Evolutionary conservation across 768 basidiomycete genomes (phyloP).

Genomic region (Lentinula raphanica): DNA sequence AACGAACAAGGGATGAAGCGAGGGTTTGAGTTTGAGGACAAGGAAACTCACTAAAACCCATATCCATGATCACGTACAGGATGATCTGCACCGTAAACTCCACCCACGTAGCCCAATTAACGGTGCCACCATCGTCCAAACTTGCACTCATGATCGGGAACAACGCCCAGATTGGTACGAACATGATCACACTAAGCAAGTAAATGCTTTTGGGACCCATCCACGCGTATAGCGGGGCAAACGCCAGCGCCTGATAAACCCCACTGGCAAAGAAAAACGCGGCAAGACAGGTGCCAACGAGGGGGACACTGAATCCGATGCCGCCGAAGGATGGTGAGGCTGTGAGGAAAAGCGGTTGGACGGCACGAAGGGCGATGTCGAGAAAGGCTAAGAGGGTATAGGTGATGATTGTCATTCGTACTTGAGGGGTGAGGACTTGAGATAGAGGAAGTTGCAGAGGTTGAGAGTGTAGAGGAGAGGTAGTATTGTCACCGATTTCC

Average conservation of each 20-base stretch:
- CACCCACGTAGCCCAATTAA: slow-evolving; percentile 22
- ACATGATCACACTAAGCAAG: slow-evolving; percentile 33
- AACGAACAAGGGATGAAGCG: background rate
- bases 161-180: slow-evolving; percentile 38
- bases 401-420: slow-evolving; percentile 1
- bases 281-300: slow-evolving; percentile 51
- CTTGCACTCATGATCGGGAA: slow-evolving; percentile 48
- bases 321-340: slow-evolving; percentile 54
- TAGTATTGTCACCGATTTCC: background rate
- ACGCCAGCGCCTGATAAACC: slow-evolving; percentile 36
- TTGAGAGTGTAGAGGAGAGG: background rate
- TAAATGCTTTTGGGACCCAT: slow-evolving; percentile 55
- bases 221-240: slow-evolving; percentile 35
- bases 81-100: slow-evolving; percentile 23
- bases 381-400: slow-evolving; percentile 4
- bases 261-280: slow-evolving; percentile 49
- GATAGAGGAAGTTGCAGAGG: background rate
- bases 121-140: slow-evolving; percentile 23
- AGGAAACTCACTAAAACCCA: slow-evolving; percentile 30
- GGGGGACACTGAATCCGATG: slow-evolving; percentile 46
- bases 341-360: slow-evolving; percentile 51
- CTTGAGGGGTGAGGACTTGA: slow-evolving; percentile 5
- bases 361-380: slow-evolving; percentile 25
- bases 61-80: slow-evolving; percentile 24
- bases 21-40: background rate